Conservation (phyloP, 805 yeast genomes). For the Sugiyamaella americana region DNA sequence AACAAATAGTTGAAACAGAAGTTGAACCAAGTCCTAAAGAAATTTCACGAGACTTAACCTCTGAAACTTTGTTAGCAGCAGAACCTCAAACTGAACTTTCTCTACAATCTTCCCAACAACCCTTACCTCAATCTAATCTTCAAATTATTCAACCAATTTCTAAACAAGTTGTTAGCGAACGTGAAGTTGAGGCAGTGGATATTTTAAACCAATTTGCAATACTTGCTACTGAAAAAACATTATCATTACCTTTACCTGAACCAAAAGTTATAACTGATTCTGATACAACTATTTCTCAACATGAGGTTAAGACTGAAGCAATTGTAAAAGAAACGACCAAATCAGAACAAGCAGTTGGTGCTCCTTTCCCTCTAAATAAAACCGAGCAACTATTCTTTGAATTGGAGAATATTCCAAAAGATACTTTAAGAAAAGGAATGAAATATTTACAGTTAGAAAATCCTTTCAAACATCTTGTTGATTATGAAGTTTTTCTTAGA, state of each 20-base stretch:
- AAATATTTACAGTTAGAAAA: constrained; percentile 12
- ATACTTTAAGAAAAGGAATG: constrained; percentile 11
- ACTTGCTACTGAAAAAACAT: neutral
- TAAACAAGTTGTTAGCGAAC: neutral
- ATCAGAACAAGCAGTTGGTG: neutral
- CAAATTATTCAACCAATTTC: too few species aligned
- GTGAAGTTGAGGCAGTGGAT: constrained; percentile 1
- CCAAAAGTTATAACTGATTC: neutral
- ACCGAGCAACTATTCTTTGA: constrained; percentile 20
- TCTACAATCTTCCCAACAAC: too few species aligned
- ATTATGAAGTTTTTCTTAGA: constrained; percentile 1
- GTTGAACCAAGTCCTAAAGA: too few species aligned
- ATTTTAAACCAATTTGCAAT: neutral
- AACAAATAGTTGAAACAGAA: too few species aligned
- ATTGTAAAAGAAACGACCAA: neutral
- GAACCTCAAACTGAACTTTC: too few species aligned
- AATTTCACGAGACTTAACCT: too few species aligned
- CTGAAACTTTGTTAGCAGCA: too few species aligned
- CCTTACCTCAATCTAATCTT: too few species aligned
- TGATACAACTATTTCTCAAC: neutral
- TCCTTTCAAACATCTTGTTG: constrained; percentile 5
- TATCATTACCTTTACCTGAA: neutral
- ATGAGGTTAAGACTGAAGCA: neutral
- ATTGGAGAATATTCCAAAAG: constrained; percentile 9
- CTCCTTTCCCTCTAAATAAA: constrained; percentile 15